A percentile compares a stretch with the other conserved stretches of the same genome.
These are phyloP conservation scores for Agaricus blazei DNA, from an alignment of 768 basidiomycete genomes.

Conservation along the genomic window DNA sequence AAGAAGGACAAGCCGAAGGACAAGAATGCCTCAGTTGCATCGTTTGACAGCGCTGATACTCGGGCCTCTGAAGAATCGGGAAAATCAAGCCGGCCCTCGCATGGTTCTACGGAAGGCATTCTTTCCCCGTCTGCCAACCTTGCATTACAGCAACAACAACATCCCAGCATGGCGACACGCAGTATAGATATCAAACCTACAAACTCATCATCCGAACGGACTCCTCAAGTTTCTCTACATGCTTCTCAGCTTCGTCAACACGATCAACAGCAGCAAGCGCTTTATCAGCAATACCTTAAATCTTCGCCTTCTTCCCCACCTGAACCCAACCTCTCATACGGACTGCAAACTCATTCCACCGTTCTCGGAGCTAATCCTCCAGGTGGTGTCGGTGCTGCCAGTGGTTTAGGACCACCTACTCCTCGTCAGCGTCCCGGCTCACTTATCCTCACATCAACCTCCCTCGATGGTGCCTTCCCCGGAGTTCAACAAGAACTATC, in stretches of 20 bases:
- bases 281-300: slow-evolving; percentile 88
- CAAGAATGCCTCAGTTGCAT: slow-evolving; percentile 39
- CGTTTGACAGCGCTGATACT: slow-evolving; percentile 47
- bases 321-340: slow-evolving; percentile 70
- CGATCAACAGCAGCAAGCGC: slow-evolving; percentile 83
- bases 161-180: slow-evolving; percentile 25
- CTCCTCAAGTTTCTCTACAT: slow-evolving; percentile 51
- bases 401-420: slow-evolving; percentile 46
- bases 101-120: slow-evolving; percentile 23
- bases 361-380: not conserved
- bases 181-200: slow-evolving; percentile 24
- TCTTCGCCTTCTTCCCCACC: slow-evolving; percentile 78
- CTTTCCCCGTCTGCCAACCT: slow-evolving; percentile 48
- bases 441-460: slow-evolving; percentile 37
- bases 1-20: slow-evolving; percentile 71
- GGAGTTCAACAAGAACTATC: slow-evolving; percentile 73
- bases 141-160: slow-evolving; percentile 59
- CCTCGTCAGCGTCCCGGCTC: slow-evolving; percentile 66
- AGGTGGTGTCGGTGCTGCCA: slow-evolving; percentile 59
- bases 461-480: slow-evolving; percentile 56
- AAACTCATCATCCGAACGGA: slow-evolving; percentile 19
- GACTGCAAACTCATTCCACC: slow-evolving; percentile 47
- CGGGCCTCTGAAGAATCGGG: slow-evolving; percentile 59
- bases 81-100: slow-evolving; percentile 41
- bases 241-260: slow-evolving; percentile 76